These are phyloP conservation scores for Penicillium cataractarum DNA, from an alignment of 495 filamentous ascomycete species.

Conservation along the genomic window DNA sequence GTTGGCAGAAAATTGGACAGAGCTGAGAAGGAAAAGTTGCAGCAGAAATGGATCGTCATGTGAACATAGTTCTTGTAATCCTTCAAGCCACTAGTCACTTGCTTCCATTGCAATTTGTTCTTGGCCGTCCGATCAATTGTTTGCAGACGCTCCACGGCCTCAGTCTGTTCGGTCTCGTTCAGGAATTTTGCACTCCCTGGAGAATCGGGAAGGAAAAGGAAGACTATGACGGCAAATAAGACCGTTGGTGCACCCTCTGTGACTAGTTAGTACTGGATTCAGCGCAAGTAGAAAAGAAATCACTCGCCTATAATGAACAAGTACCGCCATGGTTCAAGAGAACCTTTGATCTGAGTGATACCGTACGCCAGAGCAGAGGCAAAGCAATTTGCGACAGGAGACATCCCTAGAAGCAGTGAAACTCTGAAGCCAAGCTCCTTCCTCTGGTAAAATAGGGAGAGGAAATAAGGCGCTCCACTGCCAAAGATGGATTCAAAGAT, in stretches of 20 bases:
- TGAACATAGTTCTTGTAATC: constrained; percentile 39
- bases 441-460: constrained; percentile 76
- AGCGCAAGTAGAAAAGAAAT: neutral
- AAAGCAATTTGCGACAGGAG: constrained; percentile 75
- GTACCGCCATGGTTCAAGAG: constrained; percentile 31
- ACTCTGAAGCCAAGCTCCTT: constrained; percentile 69
- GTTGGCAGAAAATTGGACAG: constrained; percentile 77
- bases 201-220: constrained; percentile 65
- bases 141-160: constrained; percentile 31
- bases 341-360: constrained; percentile 55
- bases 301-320: constrained; percentile 36
- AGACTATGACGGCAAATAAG: constrained; percentile 61
- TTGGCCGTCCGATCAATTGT: constrained; percentile 29
- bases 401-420: constrained; percentile 69
- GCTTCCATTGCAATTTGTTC: constrained; percentile 24
- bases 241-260: constrained; percentile 74
- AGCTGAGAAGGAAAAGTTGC: constrained; percentile 34
- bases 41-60: constrained; percentile 33
- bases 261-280: constrained; percentile 45
- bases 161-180: constrained; percentile 56
- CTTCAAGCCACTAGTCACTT: constrained; percentile 26
- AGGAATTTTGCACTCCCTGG: constrained; percentile 69
- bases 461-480: constrained; percentile 64
- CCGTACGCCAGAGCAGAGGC: constrained; percentile 75
- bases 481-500: constrained; percentile 62